These are phyloP conservation scores for Colletotrichum somersetense DNA, from an alignment of 2,329 filamentous ascomycete genomes.

Conservation along the genomic window DNA sequence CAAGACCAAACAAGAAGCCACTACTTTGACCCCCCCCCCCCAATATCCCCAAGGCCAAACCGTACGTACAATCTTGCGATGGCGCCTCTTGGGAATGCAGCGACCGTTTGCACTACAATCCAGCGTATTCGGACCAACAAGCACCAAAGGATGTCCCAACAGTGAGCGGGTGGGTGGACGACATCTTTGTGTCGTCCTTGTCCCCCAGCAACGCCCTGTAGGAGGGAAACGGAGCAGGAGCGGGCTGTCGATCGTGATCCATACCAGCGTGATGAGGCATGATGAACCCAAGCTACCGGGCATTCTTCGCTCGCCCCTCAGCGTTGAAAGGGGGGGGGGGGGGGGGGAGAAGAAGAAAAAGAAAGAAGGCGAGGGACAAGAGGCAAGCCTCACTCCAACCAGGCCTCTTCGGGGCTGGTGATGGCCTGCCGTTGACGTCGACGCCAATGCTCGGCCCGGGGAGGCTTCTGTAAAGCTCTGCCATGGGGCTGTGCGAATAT, in stretches of 20 bases:
- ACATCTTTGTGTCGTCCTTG: background rate
- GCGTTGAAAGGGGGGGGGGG: too few relatives aligned
- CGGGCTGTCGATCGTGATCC: background rate
- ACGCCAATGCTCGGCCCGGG: background rate
- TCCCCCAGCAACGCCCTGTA: background rate
- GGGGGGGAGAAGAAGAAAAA: too few relatives aligned
- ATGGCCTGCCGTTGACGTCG: background rate
- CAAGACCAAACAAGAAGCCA: background rate
- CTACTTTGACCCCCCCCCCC: background rate
- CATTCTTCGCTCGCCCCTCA: background rate
- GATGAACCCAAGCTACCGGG: background rate
- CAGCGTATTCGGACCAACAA: slow-evolving; percentile 17
- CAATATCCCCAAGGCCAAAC: background rate
- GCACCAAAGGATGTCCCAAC: background rate
- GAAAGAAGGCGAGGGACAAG: too few relatives aligned
- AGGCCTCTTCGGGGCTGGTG: background rate
- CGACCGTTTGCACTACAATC: background rate
- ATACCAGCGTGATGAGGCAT: background rate
- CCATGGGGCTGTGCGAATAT: background rate
- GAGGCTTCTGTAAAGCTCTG: background rate
- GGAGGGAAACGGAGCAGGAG: background rate
- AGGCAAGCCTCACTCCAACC: background rate
- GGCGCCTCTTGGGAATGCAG: background rate
- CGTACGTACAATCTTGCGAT: background rate
- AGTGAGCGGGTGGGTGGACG: background rate